phyloP scores from a whole-genome alignment of 2,329 filamentous ascomycete genomes.

The Rachicladosporium sp. region DNA sequence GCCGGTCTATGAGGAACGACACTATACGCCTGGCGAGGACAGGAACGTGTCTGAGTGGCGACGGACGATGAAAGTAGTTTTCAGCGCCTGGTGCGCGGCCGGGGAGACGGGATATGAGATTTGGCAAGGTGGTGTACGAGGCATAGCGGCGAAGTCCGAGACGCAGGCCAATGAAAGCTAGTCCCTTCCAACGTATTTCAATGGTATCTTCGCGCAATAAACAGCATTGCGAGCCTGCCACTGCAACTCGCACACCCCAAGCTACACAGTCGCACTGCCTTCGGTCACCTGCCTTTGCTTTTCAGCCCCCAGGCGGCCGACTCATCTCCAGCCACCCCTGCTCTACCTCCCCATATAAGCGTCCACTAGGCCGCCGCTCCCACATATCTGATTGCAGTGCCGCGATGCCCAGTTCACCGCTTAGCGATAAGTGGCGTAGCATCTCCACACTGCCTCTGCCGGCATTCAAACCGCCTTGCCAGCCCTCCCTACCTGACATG shows the following conservation, averaged over 20 bases:
- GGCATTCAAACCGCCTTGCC: conserved; percentile 6
- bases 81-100: conserved; percentile 60
- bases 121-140: conserved; percentile 46
- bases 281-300: no score
- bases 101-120: conserved; percentile 64
- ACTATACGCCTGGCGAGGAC: conserved; percentile 30
- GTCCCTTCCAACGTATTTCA: no score
- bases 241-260: no score
- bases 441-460: conserved; percentile 15
- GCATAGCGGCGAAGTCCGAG: background rate
- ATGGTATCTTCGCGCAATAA: no score
- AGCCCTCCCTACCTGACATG: conserved; percentile 8
- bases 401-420: conserved; percentile 18
- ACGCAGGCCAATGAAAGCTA: no score
- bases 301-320: no score
- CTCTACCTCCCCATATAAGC: conserved; percentile 12
- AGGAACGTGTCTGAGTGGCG: conserved; percentile 48
- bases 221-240: no score
- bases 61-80: conserved; percentile 79
- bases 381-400: conserved; percentile 6
- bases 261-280: no score
- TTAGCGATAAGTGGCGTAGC: conserved; percentile 18
- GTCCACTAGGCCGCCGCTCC: conserved; percentile 11
- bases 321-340: conserved; percentile 3
- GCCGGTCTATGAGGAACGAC: conserved; percentile 35